Percentiles rank a stretch among this genome's conserved stretches.
These are phyloP conservation scores for Scytalidium sp. DNA, from an alignment of 2,329 filamentous ascomycete genomes.

Conservation along the genomic window DNA sequence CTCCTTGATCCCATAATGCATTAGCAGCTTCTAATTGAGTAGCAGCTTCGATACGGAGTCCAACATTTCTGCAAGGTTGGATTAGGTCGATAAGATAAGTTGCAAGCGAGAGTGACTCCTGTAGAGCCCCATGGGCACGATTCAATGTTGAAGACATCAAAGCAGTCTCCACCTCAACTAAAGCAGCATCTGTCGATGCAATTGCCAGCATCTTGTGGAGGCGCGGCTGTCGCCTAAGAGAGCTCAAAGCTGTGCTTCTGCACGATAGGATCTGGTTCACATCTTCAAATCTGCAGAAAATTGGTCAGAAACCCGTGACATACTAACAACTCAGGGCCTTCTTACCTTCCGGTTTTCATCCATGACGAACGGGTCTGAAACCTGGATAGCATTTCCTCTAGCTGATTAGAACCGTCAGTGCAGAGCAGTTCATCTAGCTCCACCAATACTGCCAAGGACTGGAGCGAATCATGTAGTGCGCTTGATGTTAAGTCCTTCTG, in stretches of 20 bases:
- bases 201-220: conserved; percentile 61
- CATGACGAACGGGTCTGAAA: conserved; percentile 68
- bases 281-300: conserved; percentile 62
- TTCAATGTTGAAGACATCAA: conserved; percentile 73
- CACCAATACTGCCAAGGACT: conserved; percentile 68
- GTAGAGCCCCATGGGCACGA: conserved; percentile 74
- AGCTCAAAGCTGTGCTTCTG: conserved; percentile 77
- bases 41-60: conserved; percentile 72
- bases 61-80: conserved; percentile 64
- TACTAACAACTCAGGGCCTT: conserved; percentile 9
- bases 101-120: conserved; percentile 83
- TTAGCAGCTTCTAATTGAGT: conserved; percentile 81
- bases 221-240: conserved; percentile 67
- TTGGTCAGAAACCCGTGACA: conserved; percentile 11
- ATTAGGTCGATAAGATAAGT: conserved; percentile 80
- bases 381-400: conserved; percentile 58
- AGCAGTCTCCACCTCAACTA: conserved; percentile 74
- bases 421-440: conserved; percentile 79
- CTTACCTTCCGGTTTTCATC: conserved; percentile 80
- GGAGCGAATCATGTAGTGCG: conserved; percentile 52
- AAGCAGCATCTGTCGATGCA: conserved; percentile 59
- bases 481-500: conserved; percentile 46
- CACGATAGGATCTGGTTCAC: conserved; percentile 79
- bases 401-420: conserved; percentile 53
- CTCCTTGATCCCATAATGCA: conserved; percentile 91